Evolutionary conservation across 805 yeast species (phyloP), one percentile per base, ranked within the genome.

Genomic region (Yamadazyma ubonensis): DNA sequence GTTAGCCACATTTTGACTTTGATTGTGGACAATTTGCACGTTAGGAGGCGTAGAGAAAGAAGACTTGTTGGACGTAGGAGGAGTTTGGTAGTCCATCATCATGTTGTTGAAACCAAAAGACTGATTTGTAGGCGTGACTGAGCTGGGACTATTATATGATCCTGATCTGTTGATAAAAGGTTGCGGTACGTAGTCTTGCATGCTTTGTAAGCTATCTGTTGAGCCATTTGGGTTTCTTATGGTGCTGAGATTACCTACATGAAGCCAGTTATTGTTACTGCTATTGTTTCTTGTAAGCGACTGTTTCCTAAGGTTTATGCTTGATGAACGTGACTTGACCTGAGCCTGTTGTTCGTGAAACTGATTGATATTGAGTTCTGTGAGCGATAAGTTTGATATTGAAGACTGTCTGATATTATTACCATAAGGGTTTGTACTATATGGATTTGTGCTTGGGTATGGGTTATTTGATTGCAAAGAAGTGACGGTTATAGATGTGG

Each of bases 181-280:
- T 41, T 66, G 73, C 2, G 75, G 71, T 4, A 69, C 73, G 41
- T 50, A 69, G 51, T 69, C 73, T 42, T 64, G 71, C 57, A 67
- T 62, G 41, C 70, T 67, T 49, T 65, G 73, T 46, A 69, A 59
- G 7, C 71, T 65, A 45, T 69, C 73, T 1, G 72, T 57, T 37
- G 69, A 63, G n/a, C 15, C 33, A 21, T 37, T 41, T 4, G 46
- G 42, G 20, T 45, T 33, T 40, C 67, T 59, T 10, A 61, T 55
- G 38, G 55, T 61, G 44, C 55, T 58, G 42, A 68, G 55, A 47
- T 68, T 69, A 4, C 75, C 75, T 28, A 69, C 66, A 52, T 69
- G 75, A 32, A 68, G 55, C 75, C 73, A 68, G 43, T 57, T 65
- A 21, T 58, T 59, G 26, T 39, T 46, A 31, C 52, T 53, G 36